These are phyloP conservation scores for Fusarium lyarnte DNA, from an alignment of 2,329 filamentous ascomycete species.

Conservation along the genomic window DNA sequence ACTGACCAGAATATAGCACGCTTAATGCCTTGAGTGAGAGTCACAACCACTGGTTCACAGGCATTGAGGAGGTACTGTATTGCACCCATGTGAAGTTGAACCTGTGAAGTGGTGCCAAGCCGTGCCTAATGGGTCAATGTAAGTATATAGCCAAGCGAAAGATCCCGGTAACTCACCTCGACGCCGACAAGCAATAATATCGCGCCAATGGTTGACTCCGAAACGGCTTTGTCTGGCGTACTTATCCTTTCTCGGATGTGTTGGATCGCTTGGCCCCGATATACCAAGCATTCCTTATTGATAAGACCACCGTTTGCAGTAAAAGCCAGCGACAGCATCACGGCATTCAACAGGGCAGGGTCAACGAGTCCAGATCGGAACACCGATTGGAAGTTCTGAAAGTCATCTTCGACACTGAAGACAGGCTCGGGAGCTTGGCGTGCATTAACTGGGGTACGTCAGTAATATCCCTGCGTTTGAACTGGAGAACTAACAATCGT, in stretches of 20 bases:
- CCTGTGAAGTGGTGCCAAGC: constrained; percentile 48
- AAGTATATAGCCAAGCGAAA: not conserved
- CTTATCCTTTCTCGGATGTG: constrained; percentile 49
- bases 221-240: constrained; percentile 39
- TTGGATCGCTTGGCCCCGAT: constrained; percentile 47
- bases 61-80: constrained; percentile 49
- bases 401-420: constrained; percentile 50
- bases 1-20: constrained; percentile 55
- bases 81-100: constrained; percentile 55
- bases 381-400: constrained; percentile 51
- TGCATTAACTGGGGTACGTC: constrained; percentile 27
- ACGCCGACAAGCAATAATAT: constrained; percentile 55
- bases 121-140: constrained; percentile 46
- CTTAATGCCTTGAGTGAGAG: constrained; percentile 53
- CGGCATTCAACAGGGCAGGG: constrained; percentile 50
- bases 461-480: rapidly evolving
- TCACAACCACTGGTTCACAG: constrained; percentile 42
- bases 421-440: constrained; percentile 47
- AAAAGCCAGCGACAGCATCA: constrained; percentile 53
- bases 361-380: constrained; percentile 48
- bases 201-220: constrained; percentile 52
- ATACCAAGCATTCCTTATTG: constrained; percentile 48
- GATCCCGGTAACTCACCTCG: constrained; percentile 46
- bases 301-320: constrained; percentile 39
- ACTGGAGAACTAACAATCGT: constrained; percentile 3